Conservation (phyloP, 768 basidiomycete species). For the Rhizopogon sp. region DNA sequence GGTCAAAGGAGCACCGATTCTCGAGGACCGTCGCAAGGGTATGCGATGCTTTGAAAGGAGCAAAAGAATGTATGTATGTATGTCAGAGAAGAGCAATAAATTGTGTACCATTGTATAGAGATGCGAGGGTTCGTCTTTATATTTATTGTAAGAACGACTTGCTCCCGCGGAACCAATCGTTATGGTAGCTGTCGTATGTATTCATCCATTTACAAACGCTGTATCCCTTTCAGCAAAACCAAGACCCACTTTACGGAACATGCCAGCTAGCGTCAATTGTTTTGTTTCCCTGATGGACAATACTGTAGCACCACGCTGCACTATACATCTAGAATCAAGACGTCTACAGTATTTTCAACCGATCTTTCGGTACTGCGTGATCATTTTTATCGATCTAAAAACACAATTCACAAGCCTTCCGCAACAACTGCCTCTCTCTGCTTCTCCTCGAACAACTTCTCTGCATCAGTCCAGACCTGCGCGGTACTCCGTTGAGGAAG, state of each 20-base stretch:
- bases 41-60: not conserved
- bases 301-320: too few species aligned
- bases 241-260: too few species aligned
- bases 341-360: not conserved
- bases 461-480: slow-evolving; percentile 85
- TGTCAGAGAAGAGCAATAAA: not conserved
- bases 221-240: too few species aligned
- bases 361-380: not conserved
- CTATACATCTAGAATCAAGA: too few species aligned
- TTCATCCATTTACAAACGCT: too few species aligned
- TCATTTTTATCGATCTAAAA: not conserved
- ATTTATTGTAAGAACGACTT: too few species aligned
- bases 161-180: too few species aligned
- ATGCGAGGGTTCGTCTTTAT: not conserved
- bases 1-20: too few species aligned
- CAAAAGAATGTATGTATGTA: not conserved
- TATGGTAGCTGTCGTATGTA: too few species aligned
- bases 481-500: slow-evolving; percentile 63
- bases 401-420: not conserved
- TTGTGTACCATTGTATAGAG: not conserved
- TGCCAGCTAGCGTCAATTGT: too few species aligned
- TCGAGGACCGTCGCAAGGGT: too few species aligned
- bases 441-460: slow-evolving; percentile 74
- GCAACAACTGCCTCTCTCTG: slow-evolving; percentile 43
- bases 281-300: too few species aligned